Conservation (phyloP, 768 basidiomycete genomes). For the Kwoniella sp. region DNA sequence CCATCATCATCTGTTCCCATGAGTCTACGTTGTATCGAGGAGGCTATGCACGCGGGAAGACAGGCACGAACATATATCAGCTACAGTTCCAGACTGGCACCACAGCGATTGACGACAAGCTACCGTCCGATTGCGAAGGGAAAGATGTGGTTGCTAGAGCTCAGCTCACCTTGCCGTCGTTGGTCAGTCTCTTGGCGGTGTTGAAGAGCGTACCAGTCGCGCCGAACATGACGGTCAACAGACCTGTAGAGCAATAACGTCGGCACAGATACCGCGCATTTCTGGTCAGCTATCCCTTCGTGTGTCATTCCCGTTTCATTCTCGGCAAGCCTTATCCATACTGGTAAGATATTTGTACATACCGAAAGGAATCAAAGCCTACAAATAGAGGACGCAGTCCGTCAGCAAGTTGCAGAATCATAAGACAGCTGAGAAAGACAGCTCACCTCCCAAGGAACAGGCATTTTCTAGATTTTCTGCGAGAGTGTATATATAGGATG, state of each 20-base stretch:
- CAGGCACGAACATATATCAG: no score
- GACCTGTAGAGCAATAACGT: conserved; percentile 60
- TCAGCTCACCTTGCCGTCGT: conserved; percentile 80
- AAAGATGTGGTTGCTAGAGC: conserved; percentile 9
- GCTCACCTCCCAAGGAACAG: conserved; percentile 77
- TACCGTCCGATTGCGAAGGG: no score
- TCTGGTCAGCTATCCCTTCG: conserved; percentile 19
- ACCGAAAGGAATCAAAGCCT: conserved; percentile 97
- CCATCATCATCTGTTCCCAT: conserved; percentile 98
- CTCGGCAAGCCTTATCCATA: no score
- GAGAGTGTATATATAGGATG: no score
- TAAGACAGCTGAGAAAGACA: not conserved
- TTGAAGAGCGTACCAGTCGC: conserved; percentile 85
- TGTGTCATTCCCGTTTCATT: no score
- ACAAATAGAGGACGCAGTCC: not conserved
- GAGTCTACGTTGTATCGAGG: conserved; percentile 80
- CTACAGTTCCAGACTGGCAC: no score
- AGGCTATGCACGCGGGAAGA: conserved; percentile 67
- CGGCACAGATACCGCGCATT: not conserved
- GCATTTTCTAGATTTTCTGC: conserved; percentile 64
- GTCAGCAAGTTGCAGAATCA: not conserved
- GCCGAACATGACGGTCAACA: conserved; percentile 84
- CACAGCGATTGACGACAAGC: no score
- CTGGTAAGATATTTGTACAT: conserved; percentile 8
- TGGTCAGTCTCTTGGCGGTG: conserved; percentile 75